Percentiles rank a stretch among this genome's conserved stretches.
Conservation (phyloP, 78 protist species). For the Dictyostelium brefeldianum region DNA sequence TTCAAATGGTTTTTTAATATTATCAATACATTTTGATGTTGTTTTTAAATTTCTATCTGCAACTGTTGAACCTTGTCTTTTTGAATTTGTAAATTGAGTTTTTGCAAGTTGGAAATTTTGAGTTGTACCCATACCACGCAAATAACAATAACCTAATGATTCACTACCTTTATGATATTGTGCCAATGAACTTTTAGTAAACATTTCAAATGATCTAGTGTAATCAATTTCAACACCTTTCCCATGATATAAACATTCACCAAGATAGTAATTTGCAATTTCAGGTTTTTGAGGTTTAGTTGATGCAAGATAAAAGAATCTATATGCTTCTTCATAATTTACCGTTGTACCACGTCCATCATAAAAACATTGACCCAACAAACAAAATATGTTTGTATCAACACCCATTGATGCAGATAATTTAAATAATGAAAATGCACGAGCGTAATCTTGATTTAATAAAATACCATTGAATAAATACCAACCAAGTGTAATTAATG, state of each 20-base stretch:
- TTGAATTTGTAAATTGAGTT: background rate
- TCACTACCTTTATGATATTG: background rate
- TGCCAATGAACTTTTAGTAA: background rate
- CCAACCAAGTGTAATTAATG: background rate
- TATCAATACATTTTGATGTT: too few species aligned
- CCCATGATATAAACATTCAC: background rate
- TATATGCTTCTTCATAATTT: conserved; percentile 1
- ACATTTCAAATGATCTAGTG: background rate
- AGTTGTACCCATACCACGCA: background rate
- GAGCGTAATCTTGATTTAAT: background rate
- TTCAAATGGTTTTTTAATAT: too few species aligned
- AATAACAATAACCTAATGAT: background rate
- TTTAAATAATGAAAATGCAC: background rate
- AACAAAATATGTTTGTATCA: background rate
- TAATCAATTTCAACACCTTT: background rate
- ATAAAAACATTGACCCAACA: background rate
- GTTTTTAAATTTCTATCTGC: background rate
- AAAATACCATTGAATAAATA: background rate
- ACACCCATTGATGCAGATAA: background rate
- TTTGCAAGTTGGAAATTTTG: background rate
- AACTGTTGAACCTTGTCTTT: background rate
- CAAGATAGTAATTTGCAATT: background rate
- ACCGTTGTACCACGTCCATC: background rate
- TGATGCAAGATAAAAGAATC: background rate
- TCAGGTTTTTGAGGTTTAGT: background rate